A percentile compares a stretch with the other conserved stretches of the same genome.
These are phyloP conservation scores for Lentinus tigrinus DNA, from an alignment of 768 basidiomycete genomes.

Conservation along the genomic window DNA sequence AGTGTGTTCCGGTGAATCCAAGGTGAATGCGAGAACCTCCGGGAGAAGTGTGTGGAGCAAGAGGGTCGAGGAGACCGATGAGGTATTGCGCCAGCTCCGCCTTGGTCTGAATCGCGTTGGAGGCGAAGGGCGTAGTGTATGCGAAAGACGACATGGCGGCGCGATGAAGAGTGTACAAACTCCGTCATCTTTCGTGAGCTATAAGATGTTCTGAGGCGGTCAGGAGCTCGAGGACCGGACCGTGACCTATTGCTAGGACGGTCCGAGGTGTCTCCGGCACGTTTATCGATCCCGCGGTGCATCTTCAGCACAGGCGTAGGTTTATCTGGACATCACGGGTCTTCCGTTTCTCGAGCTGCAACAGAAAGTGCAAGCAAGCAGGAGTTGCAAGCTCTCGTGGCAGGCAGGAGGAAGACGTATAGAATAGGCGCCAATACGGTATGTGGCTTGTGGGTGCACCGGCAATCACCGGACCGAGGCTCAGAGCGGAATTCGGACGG, in stretches of 20 bases:
- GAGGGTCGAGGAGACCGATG: constrained; percentile 58
- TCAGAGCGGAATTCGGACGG: too few species aligned
- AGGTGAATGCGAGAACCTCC: constrained; percentile 72
- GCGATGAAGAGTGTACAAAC: background rate
- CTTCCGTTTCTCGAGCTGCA: too few species aligned
- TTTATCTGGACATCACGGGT: too few species aligned
- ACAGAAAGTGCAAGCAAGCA: too few species aligned
- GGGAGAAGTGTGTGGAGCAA: constrained; percentile 67
- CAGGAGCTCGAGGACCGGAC: constrained; percentile 20
- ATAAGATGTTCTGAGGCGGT: background rate
- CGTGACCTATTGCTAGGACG: constrained; percentile 11
- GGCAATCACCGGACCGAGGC: background rate
- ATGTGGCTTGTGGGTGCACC: background rate
- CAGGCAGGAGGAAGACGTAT: too few species aligned
- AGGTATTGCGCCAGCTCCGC: constrained; percentile 59
- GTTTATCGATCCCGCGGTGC: background rate
- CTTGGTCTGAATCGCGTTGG: constrained; percentile 62
- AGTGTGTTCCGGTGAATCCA: constrained; percentile 70
- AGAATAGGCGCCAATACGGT: too few species aligned
- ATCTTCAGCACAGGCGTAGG: too few species aligned
- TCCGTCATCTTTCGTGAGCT: background rate
- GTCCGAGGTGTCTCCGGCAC: constrained; percentile 11
- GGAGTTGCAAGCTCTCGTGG: too few species aligned
- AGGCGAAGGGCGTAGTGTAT: constrained; percentile 41
- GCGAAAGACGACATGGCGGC: constrained; percentile 24